Percentiles rank a stretch among this genome's conserved stretches.
phyloP scores from a whole-genome alignment of 2,329 filamentous ascomycete genomes.

The Biscogniauxia marginata region DNA sequence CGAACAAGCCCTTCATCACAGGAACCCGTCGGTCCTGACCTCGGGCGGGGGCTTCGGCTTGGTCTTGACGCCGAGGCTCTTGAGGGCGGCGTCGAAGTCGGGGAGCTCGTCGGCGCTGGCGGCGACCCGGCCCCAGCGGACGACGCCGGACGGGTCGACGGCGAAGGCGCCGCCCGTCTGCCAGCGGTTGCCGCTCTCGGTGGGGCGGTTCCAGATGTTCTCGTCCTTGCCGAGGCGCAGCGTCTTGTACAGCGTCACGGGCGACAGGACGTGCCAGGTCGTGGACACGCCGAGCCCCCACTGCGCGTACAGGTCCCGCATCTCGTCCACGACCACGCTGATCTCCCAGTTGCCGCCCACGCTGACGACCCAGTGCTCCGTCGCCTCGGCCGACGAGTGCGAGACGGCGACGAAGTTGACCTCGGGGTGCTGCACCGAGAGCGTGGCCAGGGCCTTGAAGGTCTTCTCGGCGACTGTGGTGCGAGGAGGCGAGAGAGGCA shows the following conservation, averaged over 20 bases:
- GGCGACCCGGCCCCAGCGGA: conserved; percentile 52
- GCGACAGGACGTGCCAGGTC: conserved; percentile 62
- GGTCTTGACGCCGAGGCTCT: conserved; percentile 46
- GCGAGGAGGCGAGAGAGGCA: not conserved
- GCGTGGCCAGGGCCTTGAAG: conserved; percentile 52
- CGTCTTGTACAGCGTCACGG: conserved; percentile 55
- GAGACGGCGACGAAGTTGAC: conserved; percentile 62
- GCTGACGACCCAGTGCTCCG: conserved; percentile 56
- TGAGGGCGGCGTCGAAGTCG: conserved; percentile 49
- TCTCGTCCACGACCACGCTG: conserved; percentile 58
- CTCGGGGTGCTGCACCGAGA: conserved; percentile 48
- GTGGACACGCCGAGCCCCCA: conserved; percentile 65
- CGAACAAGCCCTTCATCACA: conserved; percentile 14
- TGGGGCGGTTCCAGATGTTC: conserved; percentile 64
- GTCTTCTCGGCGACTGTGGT: conserved; percentile 65
- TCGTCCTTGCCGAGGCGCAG: conserved; percentile 59
- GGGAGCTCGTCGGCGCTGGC: conserved; percentile 51
- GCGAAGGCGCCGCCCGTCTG: conserved; percentile 67
- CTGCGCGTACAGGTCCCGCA: conserved; percentile 58
- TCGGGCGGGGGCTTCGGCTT: conserved; percentile 35
- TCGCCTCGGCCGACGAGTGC: conserved; percentile 53
- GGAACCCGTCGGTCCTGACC: conserved; percentile 28
- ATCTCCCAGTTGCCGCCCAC: conserved; percentile 58
- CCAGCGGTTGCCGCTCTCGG: conserved; percentile 67
- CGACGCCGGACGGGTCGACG: conserved; percentile 49